Evolutionary conservation across 108 stramenopile species (phyloP).

Genomic region (Poteriospumella lacustris): DNA sequence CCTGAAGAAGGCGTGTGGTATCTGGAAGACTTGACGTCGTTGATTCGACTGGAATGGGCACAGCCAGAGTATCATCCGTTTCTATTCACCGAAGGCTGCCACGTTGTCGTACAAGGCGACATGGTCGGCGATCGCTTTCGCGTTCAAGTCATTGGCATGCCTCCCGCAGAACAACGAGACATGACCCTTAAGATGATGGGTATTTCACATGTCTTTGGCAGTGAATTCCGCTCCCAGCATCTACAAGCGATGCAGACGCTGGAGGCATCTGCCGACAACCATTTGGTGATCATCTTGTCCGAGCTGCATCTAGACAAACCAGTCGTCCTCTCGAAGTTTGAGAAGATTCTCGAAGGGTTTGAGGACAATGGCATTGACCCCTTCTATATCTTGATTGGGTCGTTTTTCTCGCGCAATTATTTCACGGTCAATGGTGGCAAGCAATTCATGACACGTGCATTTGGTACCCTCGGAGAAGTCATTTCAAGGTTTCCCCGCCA

Average conservation of each 20-base stretch:
- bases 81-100: conserved; percentile 73
- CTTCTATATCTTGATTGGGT: conserved; percentile 85
- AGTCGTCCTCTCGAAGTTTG: conserved; percentile 65
- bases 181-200: conserved; percentile 63
- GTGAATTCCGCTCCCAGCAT: conserved; percentile 51
- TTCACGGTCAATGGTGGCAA: conserved; percentile 36
- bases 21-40: conserved; percentile 43
- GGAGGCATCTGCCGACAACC: conserved; percentile 52
- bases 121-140: conserved; percentile 68
- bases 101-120: conserved; percentile 77
- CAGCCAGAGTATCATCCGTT: conserved; percentile 30
- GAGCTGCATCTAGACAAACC: conserved; percentile 84
- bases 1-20: conserved; percentile 45
- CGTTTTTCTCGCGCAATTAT: conserved; percentile 68
- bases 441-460: conserved; percentile 55
- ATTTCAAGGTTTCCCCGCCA: conserved; percentile 58
- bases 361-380: conserved; percentile 54
- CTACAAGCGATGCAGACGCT: conserved; percentile 59
- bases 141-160: conserved; percentile 57
- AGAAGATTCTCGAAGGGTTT: conserved; percentile 66
- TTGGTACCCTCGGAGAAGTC: conserved; percentile 62
- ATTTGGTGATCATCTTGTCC: conserved; percentile 73
- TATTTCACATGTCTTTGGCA: conserved; percentile 56
- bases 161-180: conserved; percentile 63
- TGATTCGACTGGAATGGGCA: conserved; percentile 44